A percentile compares a stretch with the other conserved stretches of the same genome.
Conservation (phyloP, 768 basidiomycete species). For the Rhizopogon salebrosus region DNA sequence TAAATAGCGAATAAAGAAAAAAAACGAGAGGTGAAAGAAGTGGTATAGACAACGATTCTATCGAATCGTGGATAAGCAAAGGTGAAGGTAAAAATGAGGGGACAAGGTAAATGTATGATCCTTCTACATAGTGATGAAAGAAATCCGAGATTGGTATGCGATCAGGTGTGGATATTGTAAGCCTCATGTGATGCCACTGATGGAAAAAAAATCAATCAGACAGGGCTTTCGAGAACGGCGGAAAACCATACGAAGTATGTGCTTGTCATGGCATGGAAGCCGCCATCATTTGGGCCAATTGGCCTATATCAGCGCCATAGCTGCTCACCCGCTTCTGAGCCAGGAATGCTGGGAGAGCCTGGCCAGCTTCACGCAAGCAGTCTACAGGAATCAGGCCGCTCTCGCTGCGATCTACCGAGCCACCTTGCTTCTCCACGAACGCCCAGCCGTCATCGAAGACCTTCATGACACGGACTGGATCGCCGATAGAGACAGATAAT, state of each 20-base stretch:
- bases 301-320: constrained; percentile 13
- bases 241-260: not conserved
- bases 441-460: constrained; percentile 73
- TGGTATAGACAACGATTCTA: constrained; percentile 12
- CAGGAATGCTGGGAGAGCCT: constrained; percentile 45
- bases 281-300: not conserved
- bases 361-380: constrained; percentile 48
- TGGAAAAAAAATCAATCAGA: not conserved
- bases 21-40: not conserved
- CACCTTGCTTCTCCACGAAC: constrained; percentile 42
- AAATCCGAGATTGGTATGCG: not conserved
- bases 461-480: constrained; percentile 46
- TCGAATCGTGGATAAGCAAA: not conserved
- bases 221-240: not conserved
- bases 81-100: not conserved
- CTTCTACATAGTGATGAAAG: not conserved
- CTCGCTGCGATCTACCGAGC: constrained; percentile 2
- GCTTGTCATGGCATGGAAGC: not conserved
- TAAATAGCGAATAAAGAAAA: not conserved
- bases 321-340: constrained; percentile 44
- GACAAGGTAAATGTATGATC: not conserved
- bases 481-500: constrained; percentile 44
- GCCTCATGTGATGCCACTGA: not conserved
- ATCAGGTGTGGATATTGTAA: not conserved
- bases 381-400: constrained; percentile 66